Evolutionary conservation across 106 monocot species (phyloP).

Genomic region (Phalaenopsis aphrodite): DNA sequence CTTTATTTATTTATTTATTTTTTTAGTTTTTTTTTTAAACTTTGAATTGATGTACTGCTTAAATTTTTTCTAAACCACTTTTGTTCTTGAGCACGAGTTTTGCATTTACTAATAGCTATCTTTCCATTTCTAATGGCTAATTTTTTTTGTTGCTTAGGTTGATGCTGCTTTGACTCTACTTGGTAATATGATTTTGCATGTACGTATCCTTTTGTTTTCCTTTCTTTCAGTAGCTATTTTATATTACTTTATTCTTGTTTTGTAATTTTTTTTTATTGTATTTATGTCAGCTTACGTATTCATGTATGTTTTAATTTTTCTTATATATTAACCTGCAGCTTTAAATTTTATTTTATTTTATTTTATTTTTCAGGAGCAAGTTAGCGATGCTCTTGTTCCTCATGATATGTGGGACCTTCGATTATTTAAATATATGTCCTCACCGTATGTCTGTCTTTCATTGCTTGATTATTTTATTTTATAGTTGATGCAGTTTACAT

Average conservation of each 20-base stretch:
- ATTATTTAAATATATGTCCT: constrained; percentile 65
- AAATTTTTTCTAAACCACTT: background rate
- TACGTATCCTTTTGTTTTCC: constrained; percentile 5
- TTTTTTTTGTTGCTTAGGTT: constrained; percentile 26
- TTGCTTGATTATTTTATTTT: background rate
- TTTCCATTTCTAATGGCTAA: background rate
- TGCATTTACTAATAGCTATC: background rate
- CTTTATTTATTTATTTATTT: background rate
- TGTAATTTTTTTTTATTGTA: background rate
- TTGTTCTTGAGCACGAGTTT: background rate
- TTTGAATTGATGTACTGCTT: too few species aligned
- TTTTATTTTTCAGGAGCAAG: constrained; percentile 35
- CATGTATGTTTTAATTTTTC: background rate
- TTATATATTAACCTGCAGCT: background rate
- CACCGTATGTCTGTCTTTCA: constrained; percentile 36
- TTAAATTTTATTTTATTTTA: background rate
- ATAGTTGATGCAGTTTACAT: background rate
- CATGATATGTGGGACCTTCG: constrained; percentile 82
- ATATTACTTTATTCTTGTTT: background rate
- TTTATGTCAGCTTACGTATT: background rate
- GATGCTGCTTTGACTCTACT: constrained; percentile 62
- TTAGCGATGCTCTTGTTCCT: constrained; percentile 41
- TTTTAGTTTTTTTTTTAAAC: background rate
- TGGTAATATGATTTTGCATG: constrained; percentile 49
- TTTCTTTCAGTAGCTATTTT: background rate